phyloP scores from a whole-genome alignment of 1,139 yeast species.

The Pichia sp. region DNA sequence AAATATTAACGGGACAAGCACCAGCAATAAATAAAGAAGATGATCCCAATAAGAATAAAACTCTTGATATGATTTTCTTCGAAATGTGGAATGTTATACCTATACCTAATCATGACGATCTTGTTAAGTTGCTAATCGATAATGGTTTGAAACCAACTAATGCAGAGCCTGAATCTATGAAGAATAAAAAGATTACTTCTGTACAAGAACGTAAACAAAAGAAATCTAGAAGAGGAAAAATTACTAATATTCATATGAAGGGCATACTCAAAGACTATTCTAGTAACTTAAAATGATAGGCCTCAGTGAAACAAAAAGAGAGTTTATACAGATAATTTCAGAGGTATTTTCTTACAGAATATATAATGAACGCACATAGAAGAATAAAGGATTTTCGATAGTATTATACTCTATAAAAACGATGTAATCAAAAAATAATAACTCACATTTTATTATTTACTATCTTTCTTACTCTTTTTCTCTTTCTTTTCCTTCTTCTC shows the following conservation, averaged over 20 bases:
- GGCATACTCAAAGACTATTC: slow-evolving; percentile 86
- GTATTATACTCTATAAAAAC: not conserved
- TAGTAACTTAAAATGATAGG: slow-evolving; percentile 25
- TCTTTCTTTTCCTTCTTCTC: slow-evolving; percentile 21
- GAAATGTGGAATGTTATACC: slow-evolving; percentile 72
- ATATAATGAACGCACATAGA: no score
- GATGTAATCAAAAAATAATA: not conserved
- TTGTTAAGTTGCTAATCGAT: slow-evolving; percentile 71
- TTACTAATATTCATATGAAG: slow-evolving; percentile 93
- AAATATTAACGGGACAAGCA: slow-evolving; percentile 6
- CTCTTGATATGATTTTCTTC: slow-evolving; percentile 38
- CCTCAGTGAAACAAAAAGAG: no score
- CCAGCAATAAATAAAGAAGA: slow-evolving; percentile 2
- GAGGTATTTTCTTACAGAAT: no score
- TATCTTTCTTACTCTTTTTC: slow-evolving; percentile 17
- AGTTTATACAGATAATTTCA: no score
- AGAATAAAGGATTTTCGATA: no score
- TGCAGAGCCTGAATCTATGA: slow-evolving; percentile 86
- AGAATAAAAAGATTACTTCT: slow-evolving; percentile 41
- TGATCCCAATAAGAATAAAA: slow-evolving; percentile 6
- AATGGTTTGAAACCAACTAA: slow-evolving; percentile 93
- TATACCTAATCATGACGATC: slow-evolving; percentile 72
- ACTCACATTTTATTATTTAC: not conserved
- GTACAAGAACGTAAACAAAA: slow-evolving; percentile 75
- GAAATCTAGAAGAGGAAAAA: slow-evolving; percentile 86